A percentile compares a stretch with the other conserved stretches of the same genome.
Conservation (phyloP, 2,329 filamentous ascomycete genomes). For the Ophiostoma sp. region DNA sequence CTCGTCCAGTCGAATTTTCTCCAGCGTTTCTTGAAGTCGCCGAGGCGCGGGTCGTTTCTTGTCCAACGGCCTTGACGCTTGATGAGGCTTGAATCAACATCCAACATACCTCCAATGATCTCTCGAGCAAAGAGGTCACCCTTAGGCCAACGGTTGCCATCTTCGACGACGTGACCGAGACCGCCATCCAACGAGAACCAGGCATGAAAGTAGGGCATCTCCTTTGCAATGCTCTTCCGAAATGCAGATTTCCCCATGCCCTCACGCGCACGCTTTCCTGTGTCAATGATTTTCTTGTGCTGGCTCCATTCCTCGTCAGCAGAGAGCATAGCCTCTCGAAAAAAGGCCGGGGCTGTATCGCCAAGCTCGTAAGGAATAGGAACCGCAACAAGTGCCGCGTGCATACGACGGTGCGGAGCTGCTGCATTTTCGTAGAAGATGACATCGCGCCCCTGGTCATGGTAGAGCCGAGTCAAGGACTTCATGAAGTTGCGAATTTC, state of each 20-base stretch:
- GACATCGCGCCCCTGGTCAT: slow-evolving; percentile 86
- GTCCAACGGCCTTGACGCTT: slow-evolving; percentile 90
- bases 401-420: slow-evolving; percentile 70
- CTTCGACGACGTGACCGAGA: slow-evolving; percentile 88
- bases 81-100: slow-evolving; percentile 75
- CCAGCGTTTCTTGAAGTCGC: slow-evolving; percentile 82
- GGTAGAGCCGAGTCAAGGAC: slow-evolving; percentile 87
- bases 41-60: slow-evolving; percentile 66
- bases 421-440: slow-evolving; percentile 98
- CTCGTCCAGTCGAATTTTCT: slow-evolving; percentile 86
- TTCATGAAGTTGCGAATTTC: slow-evolving; percentile 99
- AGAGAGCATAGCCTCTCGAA: slow-evolving; percentile 87
- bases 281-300: slow-evolving; percentile 93
- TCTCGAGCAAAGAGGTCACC: slow-evolving; percentile 93
- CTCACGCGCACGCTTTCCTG: slow-evolving; percentile 61
- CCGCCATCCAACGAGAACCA: slow-evolving; percentile 95
- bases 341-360: slow-evolving; percentile 89
- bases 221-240: slow-evolving; percentile 77
- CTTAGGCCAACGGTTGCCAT: slow-evolving; percentile 78
- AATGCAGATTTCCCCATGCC: slow-evolving; percentile 81
- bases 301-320: slow-evolving; percentile 93
- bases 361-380: slow-evolving; percentile 91
- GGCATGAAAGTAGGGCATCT: slow-evolving; percentile 98
- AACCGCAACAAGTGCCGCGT: slow-evolving; percentile 82
- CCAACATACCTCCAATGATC: slow-evolving; percentile 88